These are phyloP conservation scores for Acidomyces sp. DNA, from an alignment of 495 filamentous ascomycete species.

Conservation along the genomic window DNA sequence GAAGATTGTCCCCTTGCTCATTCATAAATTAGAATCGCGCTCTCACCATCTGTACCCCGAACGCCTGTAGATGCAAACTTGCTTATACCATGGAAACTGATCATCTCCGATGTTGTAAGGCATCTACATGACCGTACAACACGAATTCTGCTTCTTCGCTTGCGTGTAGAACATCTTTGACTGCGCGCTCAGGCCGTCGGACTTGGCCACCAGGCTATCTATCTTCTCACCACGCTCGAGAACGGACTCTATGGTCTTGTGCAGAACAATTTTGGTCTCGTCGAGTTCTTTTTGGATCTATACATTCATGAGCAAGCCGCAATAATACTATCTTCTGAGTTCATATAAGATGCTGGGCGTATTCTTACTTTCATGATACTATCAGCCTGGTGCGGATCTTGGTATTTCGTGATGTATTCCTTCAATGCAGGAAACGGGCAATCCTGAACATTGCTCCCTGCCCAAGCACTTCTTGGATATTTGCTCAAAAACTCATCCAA, in stretches of 20 bases:
- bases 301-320: conserved; percentile 42
- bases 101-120: neutral
- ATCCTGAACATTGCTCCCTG: conserved; percentile 36
- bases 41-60: no score
- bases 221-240: conserved; percentile 89
- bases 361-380: conserved; percentile 43
- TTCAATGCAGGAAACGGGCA: conserved; percentile 57
- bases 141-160: conserved; percentile 95
- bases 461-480: conserved; percentile 57
- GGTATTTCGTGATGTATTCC: conserved; percentile 43
- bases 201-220: conserved; percentile 77
- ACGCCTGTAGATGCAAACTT: conserved; percentile 3
- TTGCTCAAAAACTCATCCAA: conserved; percentile 83
- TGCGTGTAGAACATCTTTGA: conserved; percentile 93
- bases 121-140: conserved; percentile 66
- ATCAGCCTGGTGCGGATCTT: conserved; percentile 24
- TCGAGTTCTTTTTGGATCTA: conserved; percentile 88
- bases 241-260: conserved; percentile 90
- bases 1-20: no score
- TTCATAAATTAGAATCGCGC: no score
- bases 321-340: neutral
- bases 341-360: conserved; percentile 23
- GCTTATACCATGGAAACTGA: no score
- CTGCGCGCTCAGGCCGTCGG: conserved; percentile 69
- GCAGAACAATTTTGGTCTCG: conserved; percentile 93